Evolutionary conservation across 2,329 filamentous ascomycete genomes (phyloP).

Genomic region (Metarhizium sp.): DNA sequence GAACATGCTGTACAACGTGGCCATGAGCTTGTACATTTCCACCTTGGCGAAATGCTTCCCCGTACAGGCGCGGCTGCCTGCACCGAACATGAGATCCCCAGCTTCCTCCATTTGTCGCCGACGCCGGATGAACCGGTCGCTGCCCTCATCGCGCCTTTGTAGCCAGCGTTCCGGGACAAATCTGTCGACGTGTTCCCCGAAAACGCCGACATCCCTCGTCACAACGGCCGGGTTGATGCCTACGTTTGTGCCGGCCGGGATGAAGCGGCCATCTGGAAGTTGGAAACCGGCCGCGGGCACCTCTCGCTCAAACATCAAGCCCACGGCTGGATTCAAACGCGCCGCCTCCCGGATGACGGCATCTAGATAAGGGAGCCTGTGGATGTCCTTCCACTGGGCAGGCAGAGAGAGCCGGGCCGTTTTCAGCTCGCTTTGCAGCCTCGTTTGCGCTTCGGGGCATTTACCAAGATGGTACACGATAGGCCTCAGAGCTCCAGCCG

Average conservation of each 20-base stretch:
- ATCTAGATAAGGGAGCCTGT: slow-evolving; percentile 32
- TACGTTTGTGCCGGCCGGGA: slow-evolving; percentile 27
- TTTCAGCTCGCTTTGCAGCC: slow-evolving; percentile 29
- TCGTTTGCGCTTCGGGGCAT: slow-evolving; percentile 16
- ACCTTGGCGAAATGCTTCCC: slow-evolving; percentile 24
- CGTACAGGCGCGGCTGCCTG: slow-evolving; percentile 28
- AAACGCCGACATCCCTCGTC: slow-evolving; percentile 28
- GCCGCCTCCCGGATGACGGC: slow-evolving; percentile 42
- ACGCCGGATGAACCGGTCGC: slow-evolving; percentile 21
- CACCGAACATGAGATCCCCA: slow-evolving; percentile 27
- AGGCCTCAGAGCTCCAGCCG: slow-evolving; percentile 22
- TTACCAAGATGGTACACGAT: slow-evolving; percentile 27
- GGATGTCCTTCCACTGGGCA: slow-evolving; percentile 13
- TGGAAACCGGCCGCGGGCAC: slow-evolving; percentile 32
- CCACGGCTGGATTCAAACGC: slow-evolving; percentile 38
- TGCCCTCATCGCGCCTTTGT: slow-evolving; percentile 9
- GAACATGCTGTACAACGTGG: slow-evolving; percentile 35
- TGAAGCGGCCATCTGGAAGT: slow-evolving; percentile 22
- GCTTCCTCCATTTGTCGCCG: slow-evolving; percentile 26
- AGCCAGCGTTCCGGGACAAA: slow-evolving; percentile 42
- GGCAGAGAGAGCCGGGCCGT: slow-evolving; percentile 15
- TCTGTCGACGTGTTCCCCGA: slow-evolving; percentile 32
- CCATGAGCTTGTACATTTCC: slow-evolving; percentile 26
- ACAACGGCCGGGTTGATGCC: slow-evolving; percentile 32
- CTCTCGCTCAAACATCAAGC: slow-evolving; percentile 38